A percentile compares a stretch with the other conserved stretches of the same genome.
These are phyloP conservation scores for Gentiana dahurica DNA, from an alignment of 257 asterid species.

Conservation along the genomic window DNA sequence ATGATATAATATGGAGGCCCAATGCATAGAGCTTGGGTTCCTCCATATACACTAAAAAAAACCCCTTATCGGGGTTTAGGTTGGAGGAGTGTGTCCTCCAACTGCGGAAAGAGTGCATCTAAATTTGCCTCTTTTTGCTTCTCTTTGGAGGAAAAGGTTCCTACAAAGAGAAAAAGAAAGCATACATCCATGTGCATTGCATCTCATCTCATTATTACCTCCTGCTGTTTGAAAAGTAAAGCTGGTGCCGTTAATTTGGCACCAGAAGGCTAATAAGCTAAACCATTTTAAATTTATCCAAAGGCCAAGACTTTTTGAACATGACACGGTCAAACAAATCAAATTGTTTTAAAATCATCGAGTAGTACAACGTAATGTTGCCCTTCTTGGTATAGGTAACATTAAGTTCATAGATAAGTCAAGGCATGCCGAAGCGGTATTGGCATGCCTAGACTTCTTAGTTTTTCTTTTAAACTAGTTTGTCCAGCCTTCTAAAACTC, in stretches of 20 bases:
- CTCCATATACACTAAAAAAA: conserved; percentile 20
- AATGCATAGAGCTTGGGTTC: conserved; percentile 23
- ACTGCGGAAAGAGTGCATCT: conserved; percentile 18
- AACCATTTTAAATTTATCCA: conserved; percentile 7
- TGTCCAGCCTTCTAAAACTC: conserved; percentile 35
- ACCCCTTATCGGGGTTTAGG: conserved; percentile 45
- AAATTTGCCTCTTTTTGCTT: conserved; percentile 14
- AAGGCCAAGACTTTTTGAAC: conserved; percentile 21
- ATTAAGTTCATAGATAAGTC: conserved; percentile 11
- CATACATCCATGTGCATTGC: conserved; percentile 27
- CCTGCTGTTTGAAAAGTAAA: conserved; percentile 25
- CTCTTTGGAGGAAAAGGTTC: conserved; percentile 71
- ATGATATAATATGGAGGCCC: conserved; percentile 23
- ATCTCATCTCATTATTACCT: conserved; percentile 25
- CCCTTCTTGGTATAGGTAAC: neutral
- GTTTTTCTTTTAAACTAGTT: conserved; percentile 28
- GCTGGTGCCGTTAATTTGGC: conserved; percentile 28
- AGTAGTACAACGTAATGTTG: conserved; percentile 7
- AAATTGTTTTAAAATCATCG: conserved; percentile 13
- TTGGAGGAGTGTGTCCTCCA: conserved; percentile 15
- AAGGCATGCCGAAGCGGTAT: conserved; percentile 33
- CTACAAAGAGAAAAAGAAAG: conserved; percentile 33
- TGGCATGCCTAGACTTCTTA: conserved; percentile 35
- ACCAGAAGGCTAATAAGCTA: conserved; percentile 27
- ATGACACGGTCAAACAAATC: conserved; percentile 12